phyloP scores from a whole-genome alignment of 2,329 filamentous ascomycete genomes.

The Aspergillus novoparasiticus region DNA sequence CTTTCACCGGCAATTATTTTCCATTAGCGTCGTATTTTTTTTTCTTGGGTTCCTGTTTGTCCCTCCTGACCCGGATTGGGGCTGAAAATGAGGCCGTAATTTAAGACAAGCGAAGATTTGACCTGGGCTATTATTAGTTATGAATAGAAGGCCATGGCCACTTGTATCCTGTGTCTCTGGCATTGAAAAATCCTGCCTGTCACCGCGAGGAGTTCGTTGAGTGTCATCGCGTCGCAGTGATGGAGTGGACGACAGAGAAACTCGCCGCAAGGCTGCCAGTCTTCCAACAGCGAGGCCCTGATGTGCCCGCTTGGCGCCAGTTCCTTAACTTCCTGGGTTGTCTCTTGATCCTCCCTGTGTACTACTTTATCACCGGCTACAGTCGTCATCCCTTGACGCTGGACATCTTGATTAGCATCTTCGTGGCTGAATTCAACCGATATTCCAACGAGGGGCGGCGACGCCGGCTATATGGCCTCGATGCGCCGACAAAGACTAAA shows the following conservation, averaged over 20 bases:
- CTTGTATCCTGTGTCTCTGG: too few relatives aligned
- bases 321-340: constrained; percentile 31
- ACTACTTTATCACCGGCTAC: constrained; percentile 24
- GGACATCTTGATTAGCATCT: constrained; percentile 31
- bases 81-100: background rate
- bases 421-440: constrained; percentile 30
- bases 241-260: constrained; percentile 4
- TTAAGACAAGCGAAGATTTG: background rate
- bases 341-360: constrained; percentile 24
- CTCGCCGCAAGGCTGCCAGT: background rate
- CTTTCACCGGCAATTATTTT: background rate
- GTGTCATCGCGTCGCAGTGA: background rate
- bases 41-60: background rate
- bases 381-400: constrained; percentile 29
- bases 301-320: constrained; percentile 26
- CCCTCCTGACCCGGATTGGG: background rate
- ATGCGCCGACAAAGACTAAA: constrained; percentile 8
- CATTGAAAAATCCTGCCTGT: background rate
- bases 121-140: background rate
- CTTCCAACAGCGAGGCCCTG: constrained; percentile 17
- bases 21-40: background rate
- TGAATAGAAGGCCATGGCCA: constrained; percentile 1
- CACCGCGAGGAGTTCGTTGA: background rate
- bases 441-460: constrained; percentile 29
- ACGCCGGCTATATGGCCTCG: constrained; percentile 18